Evolutionary conservation across 768 basidiomycete species (phyloP), one percentile per base, ranked within the genome.

Genomic region (Naematelia aurantialba): DNA sequence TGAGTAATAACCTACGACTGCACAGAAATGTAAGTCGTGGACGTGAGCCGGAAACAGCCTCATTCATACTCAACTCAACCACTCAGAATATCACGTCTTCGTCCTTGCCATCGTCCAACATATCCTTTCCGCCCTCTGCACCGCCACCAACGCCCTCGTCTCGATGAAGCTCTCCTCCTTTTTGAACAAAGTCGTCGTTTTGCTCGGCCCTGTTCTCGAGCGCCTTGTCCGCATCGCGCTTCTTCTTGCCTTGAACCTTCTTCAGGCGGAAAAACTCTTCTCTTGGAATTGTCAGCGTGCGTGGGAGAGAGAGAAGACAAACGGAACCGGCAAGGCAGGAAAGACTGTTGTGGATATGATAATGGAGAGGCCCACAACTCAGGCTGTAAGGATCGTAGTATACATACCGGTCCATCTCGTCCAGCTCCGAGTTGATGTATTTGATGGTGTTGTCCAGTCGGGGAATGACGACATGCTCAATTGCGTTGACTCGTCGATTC

Each of bases 231-330:
- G 81, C 86, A 63, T 89, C 85, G 55, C 89, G 82, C 78, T 94
- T 94, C 84, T 94, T 97, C 83, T 94, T 97, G 24, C 89, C 90
- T 76, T 97, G 92, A 1, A 96, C 91, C 76, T 96, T 94, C 80
- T 97, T 97, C 66, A 97, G 79, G 70, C 94, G 91, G 76, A 69
- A 80, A 67, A 80, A 80, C 55, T 79, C 80, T 56, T 80, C 76
- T 58, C 78, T 66, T 34, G 30, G 5, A 25, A 45, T n/a, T 17
- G 34, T 39, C 17, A 39, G 34, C 24, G 1, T 1, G 14, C 29
- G 8, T 47, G 24, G 22, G 19, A 21, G 24, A n/a, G n/a, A n/a
- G n/a, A n/a, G n/a, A n/a, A n/a, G 34, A 39, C 17, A 17, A 39
- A 39, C 34, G 34, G 34, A 39, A 24, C 34, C 50, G n/a, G 21